Evolutionary conservation across 2,329 filamentous ascomycete genomes (phyloP).

Genomic region (Pseudogymnoascus sp.): DNA sequence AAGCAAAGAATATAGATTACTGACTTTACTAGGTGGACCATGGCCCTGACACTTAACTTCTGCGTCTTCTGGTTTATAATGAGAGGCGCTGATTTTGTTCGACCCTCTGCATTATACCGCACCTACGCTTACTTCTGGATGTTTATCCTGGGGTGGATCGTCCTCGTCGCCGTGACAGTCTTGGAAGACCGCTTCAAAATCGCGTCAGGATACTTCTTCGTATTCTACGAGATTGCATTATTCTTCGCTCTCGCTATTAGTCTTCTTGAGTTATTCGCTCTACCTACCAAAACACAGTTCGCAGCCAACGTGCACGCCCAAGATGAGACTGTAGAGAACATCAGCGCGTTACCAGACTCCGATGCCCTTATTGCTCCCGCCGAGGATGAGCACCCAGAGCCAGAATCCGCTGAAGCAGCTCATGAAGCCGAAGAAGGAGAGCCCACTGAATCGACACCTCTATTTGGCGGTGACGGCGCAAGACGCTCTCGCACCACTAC

Average conservation of each 20-base stretch:
- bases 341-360: conserved; percentile 26
- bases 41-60: conserved; percentile 77
- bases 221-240: conserved; percentile 69
- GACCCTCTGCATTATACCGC: conserved; percentile 80
- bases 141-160: conserved; percentile 64
- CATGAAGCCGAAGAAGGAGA: conserved; percentile 27
- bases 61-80: conserved; percentile 76
- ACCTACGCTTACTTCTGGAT: conserved; percentile 79
- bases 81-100: conserved; percentile 66
- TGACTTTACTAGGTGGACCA: conserved; percentile 55
- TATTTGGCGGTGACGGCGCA: conserved; percentile 38
- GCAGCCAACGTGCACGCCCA: conserved; percentile 49
- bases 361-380: conserved; percentile 35
- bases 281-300: conserved; percentile 66
- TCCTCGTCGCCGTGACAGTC: conserved; percentile 66
- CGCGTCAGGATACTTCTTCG: conserved; percentile 69
- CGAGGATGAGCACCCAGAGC: conserved; percentile 15
- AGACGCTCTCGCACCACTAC: conserved; percentile 46
- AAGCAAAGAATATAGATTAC: not conserved
- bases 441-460: conserved; percentile 47
- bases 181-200: conserved; percentile 68
- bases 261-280: conserved; percentile 70
- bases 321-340: conserved; percentile 36
- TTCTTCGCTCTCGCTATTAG: conserved; percentile 70
- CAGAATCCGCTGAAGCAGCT: conserved; percentile 2